Evolutionary conservation across 2,329 filamentous ascomycete species (phyloP), one percentile per base, ranked within the genome.

Genomic region (Penicillium sp.): DNA sequence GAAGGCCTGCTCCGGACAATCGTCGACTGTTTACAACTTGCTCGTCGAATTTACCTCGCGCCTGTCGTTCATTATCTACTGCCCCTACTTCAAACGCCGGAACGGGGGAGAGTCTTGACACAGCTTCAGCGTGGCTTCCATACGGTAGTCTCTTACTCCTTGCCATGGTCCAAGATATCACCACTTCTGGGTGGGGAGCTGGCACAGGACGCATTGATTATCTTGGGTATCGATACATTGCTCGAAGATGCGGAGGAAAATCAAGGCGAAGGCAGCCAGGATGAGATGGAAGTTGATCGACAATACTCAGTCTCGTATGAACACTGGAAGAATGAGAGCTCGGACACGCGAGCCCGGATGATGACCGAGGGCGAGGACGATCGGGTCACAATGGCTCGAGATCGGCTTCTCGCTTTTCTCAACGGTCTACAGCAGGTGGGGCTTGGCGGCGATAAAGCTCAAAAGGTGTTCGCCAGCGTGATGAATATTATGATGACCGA

Each of bases 401-500:
- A 75, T 45, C 69, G 64, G n/a, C 67, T 81, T 17, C 60, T 80
- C 24, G 65, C 71, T 24, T 71, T 85, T 13, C 70, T 85, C 17
- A 75, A 77, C 45, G 76, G 75, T 7, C 71, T 88, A 24, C 79
- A 85, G 60, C 75, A 80, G 19, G 81, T 86, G 17, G 86, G 86
- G 0, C 75, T 89, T 26, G 86, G 85, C 12, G 82, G 82, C 35
- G 81, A 82, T 44, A 79, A 79, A 50, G 81, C 83, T 5, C 84
- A 88, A 68, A 83, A 83, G 60, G 82, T 86, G 8, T 84, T 88
- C 65, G 87, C 86, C 2, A 78, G 80, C 58, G 84, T 86, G 1
- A 84, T 88, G 79, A 82, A 86, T 68, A 80, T 82, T 38, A 75
- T 88, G 65, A 78, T 89, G 66, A 83, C 83, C 45, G 80, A 83